Base-by-base conservation (phyloP, 1,139 yeast genomes). In the Sugiyamaella novakii region DNA sequence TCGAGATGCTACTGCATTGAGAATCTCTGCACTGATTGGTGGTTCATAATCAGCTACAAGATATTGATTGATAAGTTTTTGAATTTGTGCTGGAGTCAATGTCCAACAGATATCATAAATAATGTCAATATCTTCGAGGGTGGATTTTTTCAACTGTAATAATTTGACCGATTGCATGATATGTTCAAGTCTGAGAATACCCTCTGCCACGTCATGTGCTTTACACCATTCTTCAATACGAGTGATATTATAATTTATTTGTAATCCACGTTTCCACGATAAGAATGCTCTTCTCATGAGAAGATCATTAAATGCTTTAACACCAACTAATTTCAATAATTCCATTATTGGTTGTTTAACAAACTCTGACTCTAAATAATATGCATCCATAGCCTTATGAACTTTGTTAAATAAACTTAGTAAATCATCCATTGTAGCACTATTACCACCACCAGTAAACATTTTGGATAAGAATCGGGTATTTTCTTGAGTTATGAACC, bases 201-300 rank as follows among this genome's bases (percentile, higher is more conserved):
- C 96, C 65, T 91, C 96, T 48, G 87, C 85, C 59, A 94, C 81
- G 52, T 87, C 95, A 68, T 92, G 97, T 3, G 92, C 83, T 71
- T 89, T 92, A 71, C 98, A 92, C 98, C 98, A 94, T 72, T 94
- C 99, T 69, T 91, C 98, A 61, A 94, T 78, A 63, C 98, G 80
- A 5, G 98, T 92, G 49, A 91, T 94, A 68, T 94, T 94, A 73
- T 94, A 94, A 67, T 91, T 92, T 71, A 94, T 81, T 71, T 94
- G 98, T 59, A 94, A 77, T 48, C 98, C 98, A 65, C 98, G 84
- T 75, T 92, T 92, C 98, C 98, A 94, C 11, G 96, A 85, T 65
- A 92, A 75, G 71, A 91, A 94, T 70, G 85, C 86, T 68, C 97
- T 81, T 73, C 96, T 83, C 96, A 92, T 87, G 50, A 94, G 82